Evolutionary conservation across 1,139 yeast genomes (phyloP).

Genomic region (Diutina mesorugosa): DNA sequence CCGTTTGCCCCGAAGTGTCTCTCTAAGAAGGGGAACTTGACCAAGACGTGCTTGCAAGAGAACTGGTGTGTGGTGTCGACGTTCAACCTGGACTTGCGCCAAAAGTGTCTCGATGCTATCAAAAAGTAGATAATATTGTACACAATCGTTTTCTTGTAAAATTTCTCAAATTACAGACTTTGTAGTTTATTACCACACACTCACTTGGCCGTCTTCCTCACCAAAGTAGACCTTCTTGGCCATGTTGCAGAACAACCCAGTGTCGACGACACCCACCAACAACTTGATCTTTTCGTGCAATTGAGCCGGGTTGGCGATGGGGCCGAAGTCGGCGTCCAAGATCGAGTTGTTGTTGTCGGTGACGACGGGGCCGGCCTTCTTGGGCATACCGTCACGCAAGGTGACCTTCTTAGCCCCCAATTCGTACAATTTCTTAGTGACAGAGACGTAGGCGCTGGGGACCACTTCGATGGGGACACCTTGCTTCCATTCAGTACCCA

Average conservation of each 20-base stretch:
- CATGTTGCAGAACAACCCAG: conserved; percentile 70
- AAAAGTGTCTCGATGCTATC: neutral
- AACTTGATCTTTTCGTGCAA: conserved; percentile 58
- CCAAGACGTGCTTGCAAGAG: conserved; percentile 20
- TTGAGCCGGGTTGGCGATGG: conserved; percentile 42
- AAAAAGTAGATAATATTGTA: neutral
- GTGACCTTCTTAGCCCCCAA: conserved; percentile 57
- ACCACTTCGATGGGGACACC: conserved; percentile 96
- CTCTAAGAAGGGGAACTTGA: conserved; percentile 11
- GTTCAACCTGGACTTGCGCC: neutral
- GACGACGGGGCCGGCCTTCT: conserved; percentile 97
- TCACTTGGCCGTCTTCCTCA: conserved; percentile 57
- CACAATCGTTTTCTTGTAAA: neutral
- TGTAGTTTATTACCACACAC: conserved; percentile 8
- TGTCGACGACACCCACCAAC: conserved; percentile 91
- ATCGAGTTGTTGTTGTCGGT: conserved; percentile 93
- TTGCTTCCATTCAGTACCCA: conserved; percentile 76
- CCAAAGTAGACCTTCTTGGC: conserved; percentile 85
- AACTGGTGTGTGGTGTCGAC: conserved; percentile 26
- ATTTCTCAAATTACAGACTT: neutral
- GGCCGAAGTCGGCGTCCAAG: conserved; percentile 89
- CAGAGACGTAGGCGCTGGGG: conserved; percentile 76
- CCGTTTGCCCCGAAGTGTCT: conserved; percentile 35
- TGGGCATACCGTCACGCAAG: conserved; percentile 77
- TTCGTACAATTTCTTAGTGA: conserved; percentile 42